phyloP scores from a whole-genome alignment of 2,329 filamentous ascomycete genomes.

The Sarocladium strictum region DNA sequence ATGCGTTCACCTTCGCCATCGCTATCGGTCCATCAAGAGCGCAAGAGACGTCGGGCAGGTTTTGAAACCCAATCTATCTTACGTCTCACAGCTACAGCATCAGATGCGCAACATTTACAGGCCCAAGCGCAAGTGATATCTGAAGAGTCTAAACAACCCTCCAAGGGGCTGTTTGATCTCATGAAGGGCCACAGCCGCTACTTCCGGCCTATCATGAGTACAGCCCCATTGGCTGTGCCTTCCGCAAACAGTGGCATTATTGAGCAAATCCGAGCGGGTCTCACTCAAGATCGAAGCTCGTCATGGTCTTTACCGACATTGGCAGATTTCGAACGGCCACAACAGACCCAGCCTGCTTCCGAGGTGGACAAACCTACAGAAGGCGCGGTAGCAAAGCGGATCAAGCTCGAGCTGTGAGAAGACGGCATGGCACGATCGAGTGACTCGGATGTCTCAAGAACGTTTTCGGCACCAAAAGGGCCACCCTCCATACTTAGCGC shows the following conservation, averaged over 20 bases:
- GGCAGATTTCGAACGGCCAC: constrained; percentile 9
- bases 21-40: constrained; percentile 30
- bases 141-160: not conserved
- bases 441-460: too few species aligned
- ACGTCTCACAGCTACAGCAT: constrained; percentile 12
- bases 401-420: constrained; percentile 4
- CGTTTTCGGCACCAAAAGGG: too few species aligned
- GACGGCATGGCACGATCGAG: too few species aligned
- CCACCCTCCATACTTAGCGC: not conserved
- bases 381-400: not conserved
- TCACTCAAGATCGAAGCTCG: not conserved
- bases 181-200: constrained; percentile 5
- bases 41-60: constrained; percentile 25
- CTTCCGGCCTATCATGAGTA: not conserved
- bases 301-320: constrained; percentile 9
- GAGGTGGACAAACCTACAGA: not conserved
- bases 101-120: not conserved
- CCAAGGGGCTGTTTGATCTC: not conserved
- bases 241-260: not conserved
- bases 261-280: not conserved
- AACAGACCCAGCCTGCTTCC: not conserved
- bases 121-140: not conserved
- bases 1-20: constrained; percentile 18
- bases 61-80: constrained; percentile 27
- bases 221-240: not conserved